These are phyloP conservation scores for Tanacetum coccineum DNA, from an alignment of 129 eudicot species.

Conservation along the genomic window DNA sequence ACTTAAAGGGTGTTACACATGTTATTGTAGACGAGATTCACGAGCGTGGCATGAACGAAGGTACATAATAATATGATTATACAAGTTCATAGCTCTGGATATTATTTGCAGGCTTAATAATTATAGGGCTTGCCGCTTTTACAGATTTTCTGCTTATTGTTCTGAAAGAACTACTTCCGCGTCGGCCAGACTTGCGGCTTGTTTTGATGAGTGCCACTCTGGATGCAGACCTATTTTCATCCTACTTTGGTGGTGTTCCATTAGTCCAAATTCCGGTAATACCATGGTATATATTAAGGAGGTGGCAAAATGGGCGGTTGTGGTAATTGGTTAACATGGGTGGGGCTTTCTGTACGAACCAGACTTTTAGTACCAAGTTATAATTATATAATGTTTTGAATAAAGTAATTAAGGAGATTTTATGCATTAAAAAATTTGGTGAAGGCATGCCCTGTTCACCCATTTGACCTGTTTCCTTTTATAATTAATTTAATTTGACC, in stretches of 20 bases:
- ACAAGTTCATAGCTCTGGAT: conserved; percentile 5
- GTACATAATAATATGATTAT: conserved; percentile 43
- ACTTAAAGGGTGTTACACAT: conserved; percentile 83
- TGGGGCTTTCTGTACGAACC: not conserved
- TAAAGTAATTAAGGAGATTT: conserved; percentile 2
- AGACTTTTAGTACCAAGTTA: too few relatives aligned
- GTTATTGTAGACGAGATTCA: conserved; percentile 97
- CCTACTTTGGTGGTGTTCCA: conserved; percentile 89
- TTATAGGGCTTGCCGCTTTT: conserved; percentile 13
- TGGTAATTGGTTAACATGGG: not conserved
- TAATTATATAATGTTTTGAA: not conserved
- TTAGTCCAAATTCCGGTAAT: conserved; percentile 75
- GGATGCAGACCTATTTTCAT: conserved; percentile 89
- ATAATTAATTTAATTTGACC: too few relatives aligned
- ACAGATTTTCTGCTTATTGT: conserved; percentile 94
- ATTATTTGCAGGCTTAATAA: conserved; percentile 16
- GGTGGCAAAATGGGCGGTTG: not conserved
- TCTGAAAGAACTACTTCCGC: conserved; percentile 88
- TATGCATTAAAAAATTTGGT: not conserved
- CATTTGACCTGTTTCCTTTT: too few relatives aligned
- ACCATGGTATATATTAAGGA: conserved; percentile 4
- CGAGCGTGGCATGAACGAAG: conserved; percentile 99
- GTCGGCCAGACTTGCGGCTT: conserved; percentile 80
- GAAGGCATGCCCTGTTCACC: not conserved
- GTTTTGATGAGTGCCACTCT: conserved; percentile 99